Evolutionary conservation across 2,329 filamentous ascomycete genomes (phyloP).

Genomic region (Scopulariopsis brevicaulis): DNA sequence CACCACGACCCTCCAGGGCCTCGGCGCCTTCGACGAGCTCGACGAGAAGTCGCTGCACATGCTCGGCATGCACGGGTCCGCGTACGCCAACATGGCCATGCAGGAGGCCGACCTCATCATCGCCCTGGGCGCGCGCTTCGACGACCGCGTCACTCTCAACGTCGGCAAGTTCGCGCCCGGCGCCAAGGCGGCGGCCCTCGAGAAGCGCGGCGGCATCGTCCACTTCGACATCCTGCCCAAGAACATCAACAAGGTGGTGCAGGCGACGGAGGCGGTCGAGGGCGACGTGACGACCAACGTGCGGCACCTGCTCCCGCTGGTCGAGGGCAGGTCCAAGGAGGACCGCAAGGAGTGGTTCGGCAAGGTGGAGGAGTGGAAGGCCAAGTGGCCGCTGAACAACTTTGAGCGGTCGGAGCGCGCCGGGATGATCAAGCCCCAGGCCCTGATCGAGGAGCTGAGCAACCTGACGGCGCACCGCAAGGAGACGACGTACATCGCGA

Average conservation of each 20-base stretch:
- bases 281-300: conserved; percentile 82
- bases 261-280: conserved; percentile 90
- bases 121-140: conserved; percentile 85
- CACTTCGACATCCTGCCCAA: conserved; percentile 99
- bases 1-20: conserved; percentile 87
- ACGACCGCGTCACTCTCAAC: conserved; percentile 82
- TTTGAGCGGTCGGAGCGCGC: conserved; percentile 70
- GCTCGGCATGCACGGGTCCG: conserved; percentile 96
- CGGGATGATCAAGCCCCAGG: conserved; percentile 87
- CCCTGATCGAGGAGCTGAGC: conserved; percentile 82
- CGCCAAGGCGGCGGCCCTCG: conserved; percentile 72
- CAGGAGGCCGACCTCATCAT: conserved; percentile 95
- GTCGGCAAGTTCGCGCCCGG: conserved; percentile 80
- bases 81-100: conserved; percentile 97
- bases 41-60: conserved; percentile 94
- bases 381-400: conserved; percentile 71
- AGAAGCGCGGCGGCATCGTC: conserved; percentile 85
- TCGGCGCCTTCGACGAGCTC: conserved; percentile 86
- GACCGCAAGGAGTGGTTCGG: conserved; percentile 77
- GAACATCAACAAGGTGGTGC: conserved; percentile 99
- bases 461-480: conserved; percentile 72
- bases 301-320: conserved; percentile 57
- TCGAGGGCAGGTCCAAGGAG: conserved; percentile 48
- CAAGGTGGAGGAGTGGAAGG: conserved; percentile 86
- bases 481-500: conserved; percentile 76